Percentiles rank a stretch among this genome's conserved stretches.
Evolutionary conservation across 768 basidiomycete species (phyloP).

Genomic region (Mycena venus): DNA sequence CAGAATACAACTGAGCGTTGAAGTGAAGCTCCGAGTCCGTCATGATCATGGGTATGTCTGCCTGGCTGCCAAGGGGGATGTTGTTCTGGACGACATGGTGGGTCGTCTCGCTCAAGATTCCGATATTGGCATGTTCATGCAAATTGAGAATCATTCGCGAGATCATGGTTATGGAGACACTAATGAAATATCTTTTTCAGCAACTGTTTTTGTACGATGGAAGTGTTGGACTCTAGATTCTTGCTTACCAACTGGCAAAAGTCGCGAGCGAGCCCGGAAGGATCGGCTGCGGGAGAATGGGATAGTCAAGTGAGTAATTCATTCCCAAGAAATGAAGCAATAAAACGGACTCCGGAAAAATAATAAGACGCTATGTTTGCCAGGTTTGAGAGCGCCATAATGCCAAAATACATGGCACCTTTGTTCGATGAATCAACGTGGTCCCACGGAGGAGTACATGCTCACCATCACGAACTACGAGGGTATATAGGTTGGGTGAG

Average conservation of each 20-base stretch:
- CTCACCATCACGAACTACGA: conserved; percentile 52
- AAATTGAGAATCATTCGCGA: conserved; percentile 56
- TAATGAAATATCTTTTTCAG: not conserved
- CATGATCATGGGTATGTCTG: not conserved
- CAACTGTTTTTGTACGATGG: no score
- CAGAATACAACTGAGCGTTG: not conserved
- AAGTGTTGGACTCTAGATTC: not conserved
- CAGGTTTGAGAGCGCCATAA: conserved; percentile 12
- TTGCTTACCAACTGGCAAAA: not conserved
- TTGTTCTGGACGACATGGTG: not conserved
- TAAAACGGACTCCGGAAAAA: not conserved
- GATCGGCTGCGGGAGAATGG: not conserved
- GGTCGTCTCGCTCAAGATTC: not conserved
- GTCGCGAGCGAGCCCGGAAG: not conserved
- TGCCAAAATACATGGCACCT: conserved; percentile 4
- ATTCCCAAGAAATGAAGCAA: not conserved
- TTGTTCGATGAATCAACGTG: not conserved
- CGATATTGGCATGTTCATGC: conserved; percentile 37
- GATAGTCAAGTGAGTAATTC: not conserved
- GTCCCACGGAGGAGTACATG: no score
- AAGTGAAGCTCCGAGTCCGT: not conserved
- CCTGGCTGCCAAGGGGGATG: not conserved
- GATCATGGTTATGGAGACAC: conserved; percentile 51
- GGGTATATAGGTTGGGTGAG: conserved; percentile 16
- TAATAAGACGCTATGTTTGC: conserved; percentile 18